Evolutionary conservation across 108 stramenopile genomes (phyloP), one percentile per base, ranked within the genome.

Genomic region (Cyclotella distinguenda): DNA sequence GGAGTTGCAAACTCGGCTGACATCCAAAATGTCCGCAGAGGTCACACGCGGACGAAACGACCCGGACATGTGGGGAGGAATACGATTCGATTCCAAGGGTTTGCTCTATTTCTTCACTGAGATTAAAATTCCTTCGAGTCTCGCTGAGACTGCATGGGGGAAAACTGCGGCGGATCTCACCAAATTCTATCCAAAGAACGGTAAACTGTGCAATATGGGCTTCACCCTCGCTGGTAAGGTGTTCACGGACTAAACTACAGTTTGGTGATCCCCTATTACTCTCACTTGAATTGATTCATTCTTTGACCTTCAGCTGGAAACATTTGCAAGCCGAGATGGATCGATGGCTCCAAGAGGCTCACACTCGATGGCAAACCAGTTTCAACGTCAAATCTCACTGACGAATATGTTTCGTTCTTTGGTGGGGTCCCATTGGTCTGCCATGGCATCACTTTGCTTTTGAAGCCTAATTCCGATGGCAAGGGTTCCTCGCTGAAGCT

Each of bases 341-440:
- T 46, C 16, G 50, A 36, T 4, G 52, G 5, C 19, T 35, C 45
- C 39, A 30, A 55, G 25, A 66, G 60, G 16, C 59, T 69, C 2
- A 46, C 26, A 5, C 58, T 60, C 34, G 44, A 44, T 43, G 78
- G 72, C 46, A 70, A 70, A 66, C 72, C 72, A 18, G 60, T 79
- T 25, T 25, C 68, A 22, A 19, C 57, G 1, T 22, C 60, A 16
- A 69, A 73, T 34, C 36, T 74, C 31, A 25, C 59, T 0, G 56
- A 63, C 39, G 13, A 48, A 15, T 51, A 56, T 1, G 5, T 46
- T 6, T 53, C 48, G 0, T 77, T 70, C 60, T 63, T 89, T 32
- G 90, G 90, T 18, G 90, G 90, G 21, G 85, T 84, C 13, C 76
- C 90, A 6, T 65, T 88, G 31, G 76, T 80, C 28, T 88, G 86